Conservation (phyloP, 2,329 filamentous ascomycete species). For the Cryphonectria radicalis region DNA sequence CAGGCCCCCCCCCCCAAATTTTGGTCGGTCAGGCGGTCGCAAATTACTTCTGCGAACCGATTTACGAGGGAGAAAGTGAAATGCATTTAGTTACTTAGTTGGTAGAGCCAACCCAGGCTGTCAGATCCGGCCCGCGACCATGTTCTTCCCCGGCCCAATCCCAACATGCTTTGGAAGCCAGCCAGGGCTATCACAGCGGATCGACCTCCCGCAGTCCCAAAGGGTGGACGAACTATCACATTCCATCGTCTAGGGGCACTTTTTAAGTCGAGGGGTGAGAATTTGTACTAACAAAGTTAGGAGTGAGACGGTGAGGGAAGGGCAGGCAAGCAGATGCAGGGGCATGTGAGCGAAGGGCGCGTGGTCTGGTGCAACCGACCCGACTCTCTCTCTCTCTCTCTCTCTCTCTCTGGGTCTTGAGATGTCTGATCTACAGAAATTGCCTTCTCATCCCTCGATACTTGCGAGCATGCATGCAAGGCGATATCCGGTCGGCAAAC, state of each 20-base stretch:
- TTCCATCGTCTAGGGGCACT: background rate
- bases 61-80: background rate
- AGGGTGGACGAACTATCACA: background rate
- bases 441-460: background rate
- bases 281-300: background rate
- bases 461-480: background rate
- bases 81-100: too few species aligned
- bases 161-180: background rate
- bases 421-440: background rate
- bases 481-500: background rate
- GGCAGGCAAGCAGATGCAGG: background rate
- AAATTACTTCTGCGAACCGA: background rate
- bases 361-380: background rate
- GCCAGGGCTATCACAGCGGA: background rate
- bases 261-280: background rate
- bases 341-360: background rate
- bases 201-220: background rate
- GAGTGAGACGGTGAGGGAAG: background rate
- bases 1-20: background rate
- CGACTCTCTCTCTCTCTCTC: background rate
- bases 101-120: background rate
- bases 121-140: slow-evolving; percentile 12
- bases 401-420: background rate
- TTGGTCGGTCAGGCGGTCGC: background rate
- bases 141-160: slow-evolving; percentile 6